Evolutionary conservation across 805 yeast genomes (phyloP).

Genomic region (Metschnikowia amazonensis): DNA sequence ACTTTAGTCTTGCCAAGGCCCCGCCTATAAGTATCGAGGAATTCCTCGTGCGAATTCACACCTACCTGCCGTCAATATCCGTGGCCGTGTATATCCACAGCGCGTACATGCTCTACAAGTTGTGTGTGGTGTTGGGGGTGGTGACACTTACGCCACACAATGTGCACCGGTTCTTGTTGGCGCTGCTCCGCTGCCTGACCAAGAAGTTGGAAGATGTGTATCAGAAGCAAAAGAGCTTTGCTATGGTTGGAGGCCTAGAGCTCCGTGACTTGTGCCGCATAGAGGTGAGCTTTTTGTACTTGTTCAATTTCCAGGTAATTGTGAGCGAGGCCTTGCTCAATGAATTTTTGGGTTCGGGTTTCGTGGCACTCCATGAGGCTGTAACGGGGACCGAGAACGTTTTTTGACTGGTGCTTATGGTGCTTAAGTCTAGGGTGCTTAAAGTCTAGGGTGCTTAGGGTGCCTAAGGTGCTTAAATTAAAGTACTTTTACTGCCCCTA

Average conservation of each 20-base stretch:
- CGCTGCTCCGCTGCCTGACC: conserved; percentile 36
- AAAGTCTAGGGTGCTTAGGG: too few relatives aligned
- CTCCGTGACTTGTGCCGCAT: conserved; percentile 42
- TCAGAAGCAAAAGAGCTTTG: conserved; percentile 39
- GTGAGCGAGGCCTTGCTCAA: conserved; percentile 35
- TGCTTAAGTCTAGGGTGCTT: too few relatives aligned
- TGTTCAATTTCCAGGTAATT: conserved; percentile 47
- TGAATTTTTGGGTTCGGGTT: conserved; percentile 31
- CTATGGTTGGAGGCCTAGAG: conserved; percentile 44
- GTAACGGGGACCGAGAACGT: neutral
- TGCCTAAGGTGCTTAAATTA: too few relatives aligned
- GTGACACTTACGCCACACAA: conserved; percentile 34
- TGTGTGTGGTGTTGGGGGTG: conserved; percentile 31
- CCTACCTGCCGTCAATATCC: conserved; percentile 39
- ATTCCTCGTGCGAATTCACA: conserved; percentile 34
- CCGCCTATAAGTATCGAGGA: conserved; percentile 35
- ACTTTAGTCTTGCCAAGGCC: conserved; percentile 31
- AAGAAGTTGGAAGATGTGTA: conserved; percentile 44
- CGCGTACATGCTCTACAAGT: conserved; percentile 35
- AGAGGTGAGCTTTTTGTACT: conserved; percentile 49
- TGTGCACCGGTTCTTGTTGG: conserved; percentile 37
- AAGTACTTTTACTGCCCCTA: too few relatives aligned
- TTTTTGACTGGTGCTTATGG: neutral
- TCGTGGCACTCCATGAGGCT: conserved; percentile 26
- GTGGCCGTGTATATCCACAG: conserved; percentile 39